Conservation (phyloP, 208 protist species). For the Trypanosoma rangeli region DNA sequence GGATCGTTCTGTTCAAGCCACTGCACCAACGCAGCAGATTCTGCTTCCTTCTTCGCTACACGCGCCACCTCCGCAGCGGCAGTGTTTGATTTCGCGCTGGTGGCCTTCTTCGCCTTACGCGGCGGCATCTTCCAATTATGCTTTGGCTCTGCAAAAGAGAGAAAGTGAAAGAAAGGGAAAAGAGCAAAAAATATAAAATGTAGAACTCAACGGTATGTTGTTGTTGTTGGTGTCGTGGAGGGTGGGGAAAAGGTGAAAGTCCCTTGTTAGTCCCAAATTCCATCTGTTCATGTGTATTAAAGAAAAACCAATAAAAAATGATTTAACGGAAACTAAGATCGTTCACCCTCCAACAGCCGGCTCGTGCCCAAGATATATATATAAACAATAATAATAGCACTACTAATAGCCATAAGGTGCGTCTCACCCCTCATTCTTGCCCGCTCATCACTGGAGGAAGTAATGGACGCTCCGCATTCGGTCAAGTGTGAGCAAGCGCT, state of each 20-base stretch:
- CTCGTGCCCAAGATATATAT: no score
- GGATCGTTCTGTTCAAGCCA: constrained; percentile 70
- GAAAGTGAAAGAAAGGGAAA: constrained; percentile 14
- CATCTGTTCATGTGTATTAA: no score
- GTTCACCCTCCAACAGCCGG: no score
- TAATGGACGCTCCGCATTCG: constrained; percentile 63
- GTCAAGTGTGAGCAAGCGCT: constrained; percentile 54
- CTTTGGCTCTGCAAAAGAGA: not conserved
- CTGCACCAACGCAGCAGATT: constrained; percentile 28
- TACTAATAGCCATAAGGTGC: no score
- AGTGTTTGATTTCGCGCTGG: not conserved
- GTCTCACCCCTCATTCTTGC: no score
- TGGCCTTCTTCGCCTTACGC: constrained; percentile 31
- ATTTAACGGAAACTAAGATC: no score
- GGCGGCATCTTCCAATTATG: constrained; percentile 20
- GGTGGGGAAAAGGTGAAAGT: not conserved
- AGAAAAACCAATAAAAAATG: no score
- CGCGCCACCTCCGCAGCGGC: constrained; percentile 25
- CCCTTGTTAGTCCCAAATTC: no score
- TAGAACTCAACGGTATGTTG: not conserved
- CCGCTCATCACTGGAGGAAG: constrained; percentile 42
- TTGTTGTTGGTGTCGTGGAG: not conserved
- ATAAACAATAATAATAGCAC: no score
- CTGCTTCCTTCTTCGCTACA: constrained; percentile 35
- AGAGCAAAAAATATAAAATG: not conserved